phyloP scores from a whole-genome alignment of 2,329 filamentous ascomycete genomes.

The Akanthomyces lecanii region DNA sequence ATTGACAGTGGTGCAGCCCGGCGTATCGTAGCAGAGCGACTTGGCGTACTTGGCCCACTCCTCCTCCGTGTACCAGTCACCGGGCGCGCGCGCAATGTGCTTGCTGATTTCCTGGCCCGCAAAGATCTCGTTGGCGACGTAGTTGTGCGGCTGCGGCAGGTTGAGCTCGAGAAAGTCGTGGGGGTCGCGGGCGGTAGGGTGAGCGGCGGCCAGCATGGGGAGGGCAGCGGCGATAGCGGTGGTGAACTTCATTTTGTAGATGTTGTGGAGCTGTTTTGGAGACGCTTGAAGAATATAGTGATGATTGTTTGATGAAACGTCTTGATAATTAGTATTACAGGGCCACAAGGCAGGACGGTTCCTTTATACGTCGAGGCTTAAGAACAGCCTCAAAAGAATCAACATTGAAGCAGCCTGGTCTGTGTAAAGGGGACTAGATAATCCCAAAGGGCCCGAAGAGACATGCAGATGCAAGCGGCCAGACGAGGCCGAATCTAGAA shows the following conservation, averaged over 20 bases:
- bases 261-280: too few relatives aligned
- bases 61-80: constrained; percentile 5
- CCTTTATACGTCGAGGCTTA: too few relatives aligned
- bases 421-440: too few relatives aligned
- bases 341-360: too few relatives aligned
- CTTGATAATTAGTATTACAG: too few relatives aligned
- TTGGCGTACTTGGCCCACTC: neutral
- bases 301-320: too few relatives aligned
- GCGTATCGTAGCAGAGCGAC: neutral
- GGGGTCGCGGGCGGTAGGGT: neutral
- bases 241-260: neutral
- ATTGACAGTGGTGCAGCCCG: constrained; percentile 4
- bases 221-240: neutral
- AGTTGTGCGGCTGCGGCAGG: constrained; percentile 5
- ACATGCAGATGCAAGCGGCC: too few relatives aligned
- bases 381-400: too few relatives aligned
- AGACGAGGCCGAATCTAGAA: too few relatives aligned
- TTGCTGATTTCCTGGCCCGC: constrained; percentile 2
- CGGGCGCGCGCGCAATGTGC: neutral
- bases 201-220: neutral
- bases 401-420: too few relatives aligned
- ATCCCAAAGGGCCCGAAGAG: too few relatives aligned
- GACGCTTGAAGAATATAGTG: too few relatives aligned
- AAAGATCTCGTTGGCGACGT: neutral
- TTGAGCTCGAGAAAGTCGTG: constrained; percentile 1